Base-by-base conservation (phyloP, 352 stramenopile genomes). In the Plasmopara muralis region DNA sequence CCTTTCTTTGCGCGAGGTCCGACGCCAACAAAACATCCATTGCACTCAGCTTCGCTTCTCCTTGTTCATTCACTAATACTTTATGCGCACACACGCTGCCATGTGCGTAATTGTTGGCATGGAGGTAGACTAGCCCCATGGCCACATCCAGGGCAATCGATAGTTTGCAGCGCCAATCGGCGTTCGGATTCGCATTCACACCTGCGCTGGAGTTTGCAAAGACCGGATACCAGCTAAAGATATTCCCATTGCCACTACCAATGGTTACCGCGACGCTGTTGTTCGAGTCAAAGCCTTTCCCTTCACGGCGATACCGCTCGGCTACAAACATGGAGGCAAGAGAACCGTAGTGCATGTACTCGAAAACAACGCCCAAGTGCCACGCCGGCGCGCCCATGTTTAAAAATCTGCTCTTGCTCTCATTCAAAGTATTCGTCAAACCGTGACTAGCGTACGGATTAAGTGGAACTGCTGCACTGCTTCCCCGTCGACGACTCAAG, bases 91-190 rank as follows among this genome's bases (percentile, higher is more conserved):
- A 76, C 5, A 92, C 55, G 30, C 71, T 61, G 30, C 77, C 75
- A 18, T 89, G 82, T 14, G 78, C 69, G 41, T 85, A 52, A 29
- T 83, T 72, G 53, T 71, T 70, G 9, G 68, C 66, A 42, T 92
- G 82, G 6, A 92, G 57, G 39, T 92, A 92, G 43, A 85, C 70
- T 2, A 92, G 70, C 0, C 63, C 82, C 71, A 88, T 87, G n/a
- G 78, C 77, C 13, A 92, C 77, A 55, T 92, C 79, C 20, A 92
- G 52, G 9, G 82, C 82, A 43, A 92, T 74, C 1, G 78, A 83
- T 9, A 92, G 60, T 63, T 92, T 92, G 56, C 74, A 86, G 0
- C 78, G 67, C 66, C 72, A 80, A 35, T 83, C 74, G 6, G 67
- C 63, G 15, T 74, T 77, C 4, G 70, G 61, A 31, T 70, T 79